phyloP scores from a whole-genome alignment of 1,139 yeast species.

The Lodderomyces margitis region DNA sequence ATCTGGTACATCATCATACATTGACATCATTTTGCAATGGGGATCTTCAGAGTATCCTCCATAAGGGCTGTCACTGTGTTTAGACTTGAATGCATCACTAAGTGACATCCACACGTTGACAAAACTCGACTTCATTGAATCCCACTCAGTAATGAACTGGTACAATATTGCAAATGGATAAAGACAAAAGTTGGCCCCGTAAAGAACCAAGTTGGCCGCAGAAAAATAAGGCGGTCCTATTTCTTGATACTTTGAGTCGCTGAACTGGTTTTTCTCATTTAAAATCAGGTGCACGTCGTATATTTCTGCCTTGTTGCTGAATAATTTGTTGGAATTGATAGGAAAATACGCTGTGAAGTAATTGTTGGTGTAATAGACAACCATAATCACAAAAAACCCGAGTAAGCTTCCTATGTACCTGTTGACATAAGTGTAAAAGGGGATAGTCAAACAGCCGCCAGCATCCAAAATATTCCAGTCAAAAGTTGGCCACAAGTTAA shows the following conservation, averaged over 20 bases:
- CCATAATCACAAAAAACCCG: constrained; percentile 31
- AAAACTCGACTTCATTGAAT: constrained; percentile 42
- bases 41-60: constrained; percentile 32
- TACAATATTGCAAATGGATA: constrained; percentile 45
- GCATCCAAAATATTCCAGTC: constrained; percentile 46
- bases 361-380: constrained; percentile 36
- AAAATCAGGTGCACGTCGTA: constrained; percentile 35
- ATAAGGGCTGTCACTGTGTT: constrained; percentile 8
- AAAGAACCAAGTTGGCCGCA: constrained; percentile 42
- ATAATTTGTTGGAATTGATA: constrained; percentile 37
- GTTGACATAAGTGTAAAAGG: constrained; percentile 39
- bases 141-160: constrained; percentile 37
- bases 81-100: constrained; percentile 24
- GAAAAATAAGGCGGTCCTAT: constrained; percentile 46
- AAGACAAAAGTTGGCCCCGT: constrained; percentile 42
- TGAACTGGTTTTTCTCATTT: constrained; percentile 31
- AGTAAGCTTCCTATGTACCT: constrained; percentile 34
- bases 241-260: constrained; percentile 26
- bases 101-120: constrained; percentile 34
- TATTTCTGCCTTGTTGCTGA: constrained; percentile 33
- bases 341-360: constrained; percentile 43
- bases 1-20: constrained; percentile 41
- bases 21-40: constrained; percentile 41
- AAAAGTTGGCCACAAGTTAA: constrained; percentile 44
- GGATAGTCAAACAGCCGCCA: constrained; percentile 42